Conservation (phyloP, 108 stramenopile genomes). For the Cyclostephanos tholiformis region DNA sequence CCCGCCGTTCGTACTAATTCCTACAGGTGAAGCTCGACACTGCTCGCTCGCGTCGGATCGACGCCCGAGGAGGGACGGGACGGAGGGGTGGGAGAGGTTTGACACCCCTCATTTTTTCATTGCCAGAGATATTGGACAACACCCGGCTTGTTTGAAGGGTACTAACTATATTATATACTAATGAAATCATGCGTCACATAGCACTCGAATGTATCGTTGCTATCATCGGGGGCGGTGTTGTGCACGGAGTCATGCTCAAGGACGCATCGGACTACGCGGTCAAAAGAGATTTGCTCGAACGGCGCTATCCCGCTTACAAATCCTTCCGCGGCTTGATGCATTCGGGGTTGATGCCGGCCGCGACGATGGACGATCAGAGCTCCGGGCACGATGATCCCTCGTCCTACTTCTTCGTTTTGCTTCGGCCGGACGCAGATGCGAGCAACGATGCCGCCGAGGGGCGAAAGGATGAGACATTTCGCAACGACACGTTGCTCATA, state of each 20-base stretch:
- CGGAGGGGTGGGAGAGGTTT: too few relatives aligned
- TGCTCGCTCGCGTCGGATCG: too few relatives aligned
- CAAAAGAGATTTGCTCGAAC: slow-evolving; percentile 18
- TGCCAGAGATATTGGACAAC: too few relatives aligned
- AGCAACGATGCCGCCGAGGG: background rate
- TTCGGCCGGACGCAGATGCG: slow-evolving; percentile 26
- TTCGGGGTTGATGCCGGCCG: slow-evolving; percentile 33
- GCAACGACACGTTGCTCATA: slow-evolving; percentile 49
- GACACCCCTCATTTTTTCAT: too few relatives aligned
- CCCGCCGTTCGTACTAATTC: too few relatives aligned
- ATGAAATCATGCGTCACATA: background rate
- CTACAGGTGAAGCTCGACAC: too few relatives aligned
- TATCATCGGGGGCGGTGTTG: background rate
- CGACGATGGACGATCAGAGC: slow-evolving; percentile 4
- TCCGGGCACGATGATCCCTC: slow-evolving; percentile 27
- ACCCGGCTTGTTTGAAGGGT: too few relatives aligned
- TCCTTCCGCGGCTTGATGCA: slow-evolving; percentile 29
- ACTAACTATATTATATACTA: too few relatives aligned
- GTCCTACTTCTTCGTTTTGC: slow-evolving; percentile 49
- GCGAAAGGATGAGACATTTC: slow-evolving; percentile 25
- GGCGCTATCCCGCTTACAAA: slow-evolving; percentile 18
- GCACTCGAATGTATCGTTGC: background rate
- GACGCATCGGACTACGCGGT: slow-evolving; percentile 18
- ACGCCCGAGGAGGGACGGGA: too few relatives aligned
- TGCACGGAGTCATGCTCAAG: background rate